These are phyloP conservation scores for Salicornia ramosissima DNA, from an alignment of 148 eudicot genomes.

Conservation along the genomic window DNA sequence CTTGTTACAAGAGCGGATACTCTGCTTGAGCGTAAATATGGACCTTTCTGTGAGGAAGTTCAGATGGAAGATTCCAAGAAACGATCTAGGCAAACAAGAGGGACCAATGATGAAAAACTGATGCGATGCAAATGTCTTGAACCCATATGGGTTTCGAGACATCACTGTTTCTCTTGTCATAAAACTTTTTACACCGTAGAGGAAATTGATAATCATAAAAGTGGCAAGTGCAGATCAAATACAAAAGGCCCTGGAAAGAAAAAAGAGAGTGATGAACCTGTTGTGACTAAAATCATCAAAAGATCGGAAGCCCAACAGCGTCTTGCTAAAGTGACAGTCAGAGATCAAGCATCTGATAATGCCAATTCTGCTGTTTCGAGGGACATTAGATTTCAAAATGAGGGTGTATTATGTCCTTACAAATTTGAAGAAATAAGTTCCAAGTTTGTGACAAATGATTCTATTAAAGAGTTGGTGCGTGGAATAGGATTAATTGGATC, in stretches of 20 bases:
- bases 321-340: slow-evolving; percentile 11
- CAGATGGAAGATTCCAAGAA: slow-evolving; percentile 30
- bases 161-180: slow-evolving; percentile 60
- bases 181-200: slow-evolving; percentile 35
- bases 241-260: slow-evolving; percentile 26
- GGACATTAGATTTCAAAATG: slow-evolving; percentile 30
- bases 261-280: slow-evolving; percentile 26
- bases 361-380: slow-evolving; percentile 26
- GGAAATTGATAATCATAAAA: slow-evolving; percentile 43
- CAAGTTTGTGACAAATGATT: slow-evolving; percentile 46
- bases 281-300: slow-evolving; percentile 14
- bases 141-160: slow-evolving; percentile 49
- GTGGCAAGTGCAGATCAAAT: slow-evolving; percentile 34
- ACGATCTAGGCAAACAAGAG: slow-evolving; percentile 33
- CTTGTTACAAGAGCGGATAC: slow-evolving; percentile 39
- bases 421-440: slow-evolving; percentile 49
- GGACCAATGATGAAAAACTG: slow-evolving; percentile 30
- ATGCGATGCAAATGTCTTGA: slow-evolving; percentile 65
- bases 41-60: slow-evolving; percentile 36
- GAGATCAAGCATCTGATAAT: slow-evolving; percentile 27
- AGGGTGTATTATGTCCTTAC: slow-evolving; percentile 40
- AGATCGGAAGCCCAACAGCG: slow-evolving; percentile 24
- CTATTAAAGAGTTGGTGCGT: slow-evolving; percentile 51
- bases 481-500: slow-evolving; percentile 60
- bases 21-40: slow-evolving; percentile 44